Percentiles rank a stretch among this genome's conserved stretches.
phyloP scores from a whole-genome alignment of 139 green algal species.

The Micractinium conductrix region DNA sequence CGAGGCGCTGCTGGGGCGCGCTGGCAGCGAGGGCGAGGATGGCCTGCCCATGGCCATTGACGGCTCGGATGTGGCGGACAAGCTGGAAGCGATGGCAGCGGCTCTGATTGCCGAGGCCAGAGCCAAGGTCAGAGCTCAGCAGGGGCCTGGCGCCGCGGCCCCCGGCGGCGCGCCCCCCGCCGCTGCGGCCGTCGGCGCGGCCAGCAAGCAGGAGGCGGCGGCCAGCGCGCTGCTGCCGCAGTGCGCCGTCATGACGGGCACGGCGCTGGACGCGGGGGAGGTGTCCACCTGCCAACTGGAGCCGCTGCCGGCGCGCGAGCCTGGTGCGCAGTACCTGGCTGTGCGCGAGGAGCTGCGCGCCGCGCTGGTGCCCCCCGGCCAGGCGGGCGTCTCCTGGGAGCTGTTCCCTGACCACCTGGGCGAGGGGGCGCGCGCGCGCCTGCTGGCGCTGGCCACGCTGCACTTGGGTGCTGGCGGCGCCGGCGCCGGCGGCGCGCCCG shows the following conservation, averaged over 20 bases:
- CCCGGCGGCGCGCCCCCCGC: not conserved
- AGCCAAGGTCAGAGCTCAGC: too few species aligned
- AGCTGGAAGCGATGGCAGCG: too few species aligned
- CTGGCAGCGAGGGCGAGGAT: too few species aligned
- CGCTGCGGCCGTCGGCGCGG: not conserved
- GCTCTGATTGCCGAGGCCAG: too few species aligned
- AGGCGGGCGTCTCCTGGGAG: constrained; percentile 17
- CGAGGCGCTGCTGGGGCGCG: too few species aligned
- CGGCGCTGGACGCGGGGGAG: not conserved
- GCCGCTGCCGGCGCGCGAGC: not conserved
- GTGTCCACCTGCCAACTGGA: constrained; percentile 3
- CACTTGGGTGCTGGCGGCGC: constrained; percentile 2
- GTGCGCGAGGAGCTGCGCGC: not conserved
- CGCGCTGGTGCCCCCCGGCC: not conserved
- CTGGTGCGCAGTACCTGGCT: not conserved
- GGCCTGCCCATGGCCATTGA: too few species aligned
- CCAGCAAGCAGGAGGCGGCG: not conserved
- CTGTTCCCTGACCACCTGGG: constrained; percentile 43
- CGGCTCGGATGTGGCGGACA: too few species aligned
- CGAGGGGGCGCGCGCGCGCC: constrained; percentile 23
- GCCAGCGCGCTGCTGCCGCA: constrained; percentile 27
- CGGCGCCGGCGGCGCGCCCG: not conserved
- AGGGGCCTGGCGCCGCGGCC: too few species aligned
- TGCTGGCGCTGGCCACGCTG: constrained; percentile 38
- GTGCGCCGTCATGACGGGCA: constrained; percentile 21